Evolutionary conservation across 345 rosid genomes (phyloP), one percentile per base, ranked within the genome.

Genomic region (Eutrema japonicum): DNA sequence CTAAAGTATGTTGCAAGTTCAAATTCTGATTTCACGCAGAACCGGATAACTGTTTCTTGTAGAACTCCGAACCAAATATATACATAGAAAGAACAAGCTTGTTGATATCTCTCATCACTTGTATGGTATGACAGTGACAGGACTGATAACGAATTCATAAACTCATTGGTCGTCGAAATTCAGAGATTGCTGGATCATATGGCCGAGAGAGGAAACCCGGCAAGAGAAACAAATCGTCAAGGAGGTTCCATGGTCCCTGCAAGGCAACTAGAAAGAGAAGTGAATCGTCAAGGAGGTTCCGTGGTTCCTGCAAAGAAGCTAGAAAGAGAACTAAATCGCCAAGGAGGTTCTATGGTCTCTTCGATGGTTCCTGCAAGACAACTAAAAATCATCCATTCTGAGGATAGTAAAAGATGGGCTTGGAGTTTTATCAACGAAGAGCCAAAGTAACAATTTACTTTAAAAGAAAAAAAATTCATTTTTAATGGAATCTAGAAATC

Each of bases 261-360:
- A 36, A 7, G 40, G 7, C 40, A 7, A 36, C 40, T 36, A 36
- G 40, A 36, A 36, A 36, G 3, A 30, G 32, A 30, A 49, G 5
- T 5, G 10, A 52, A 40, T 5, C 33, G 7, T 1, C 52, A 42
- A 40, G 53, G 22, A 41, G 50, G 2, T 53, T 53, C 88, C 2
- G 70, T 85, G n/a, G 83, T 66, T 58, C 45, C 85, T 37, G 50
- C 81, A 52, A 78, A 74, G 49, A 9, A 66, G 5, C 5, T 48
- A 32, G 27, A 29, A 2, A 42, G 1, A 12, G 41, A 40, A 41
- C 10, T 13, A 10, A 53, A 32, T n/a, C 61, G 6, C 6, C 50
- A 37, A 52, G 72, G 42, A 41, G n/a, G 45, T 50, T 66, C 87
- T 2, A 68, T 85, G 32, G 85, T 33, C 22, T 11, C 41, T 32